Base-by-base conservation (phyloP, 2,329 filamentous ascomycete genomes). In the Geoglossum cookeanum region DNA sequence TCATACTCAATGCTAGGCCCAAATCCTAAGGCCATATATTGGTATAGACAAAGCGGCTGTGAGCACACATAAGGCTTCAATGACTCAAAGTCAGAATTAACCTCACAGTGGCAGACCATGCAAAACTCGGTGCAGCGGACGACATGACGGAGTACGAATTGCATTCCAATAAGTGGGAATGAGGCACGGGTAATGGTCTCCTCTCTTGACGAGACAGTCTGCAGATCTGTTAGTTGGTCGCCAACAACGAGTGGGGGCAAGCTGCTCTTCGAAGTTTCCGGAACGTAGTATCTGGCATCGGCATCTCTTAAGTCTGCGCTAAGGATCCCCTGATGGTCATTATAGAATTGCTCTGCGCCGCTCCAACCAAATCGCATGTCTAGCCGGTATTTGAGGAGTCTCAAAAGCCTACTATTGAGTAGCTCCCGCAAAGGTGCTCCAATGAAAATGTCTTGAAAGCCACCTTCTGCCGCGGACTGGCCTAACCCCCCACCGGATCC, bases 1-100 rank as follows among this genome's bases (percentile, higher is more conserved):
- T 95, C 88, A 65, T 90, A 81, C 66, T 96, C 89, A 58, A 94
- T 80, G 63, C 81, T 88, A 1, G 87, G 85, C 0, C 89, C 90
- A 64, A 95, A 83, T 0, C 87, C 88, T n/a, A 94, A 74, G 15
- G 79, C 76, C 75, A 94, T 85, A 70, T 92, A 94, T 65, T 96
- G 90, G 64, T 86, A 94, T 3, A 94, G 72, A 64, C 90, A 96
- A 2, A 96, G 74, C 1, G 76, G 73, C 11, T 79, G 77, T 27
- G 79, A 78, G 69, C 90, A 96, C 49, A 95, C 87, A 60, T 76
- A 76, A 1, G 85, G 85, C 62, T 86, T 87, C 59, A 89, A 72
- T 1, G 84, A 79, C 63, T 83, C 79, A 42, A 91, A 81, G 0
- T 79, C 77, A 1, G 75, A 75, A 0, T 78, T 68, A 39, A 87